A percentile compares a stretch with the other conserved stretches of the same genome.
Evolutionary conservation across 1,284 basidiomycete species (phyloP).

Genomic region (Rhodotorula sp.): DNA sequence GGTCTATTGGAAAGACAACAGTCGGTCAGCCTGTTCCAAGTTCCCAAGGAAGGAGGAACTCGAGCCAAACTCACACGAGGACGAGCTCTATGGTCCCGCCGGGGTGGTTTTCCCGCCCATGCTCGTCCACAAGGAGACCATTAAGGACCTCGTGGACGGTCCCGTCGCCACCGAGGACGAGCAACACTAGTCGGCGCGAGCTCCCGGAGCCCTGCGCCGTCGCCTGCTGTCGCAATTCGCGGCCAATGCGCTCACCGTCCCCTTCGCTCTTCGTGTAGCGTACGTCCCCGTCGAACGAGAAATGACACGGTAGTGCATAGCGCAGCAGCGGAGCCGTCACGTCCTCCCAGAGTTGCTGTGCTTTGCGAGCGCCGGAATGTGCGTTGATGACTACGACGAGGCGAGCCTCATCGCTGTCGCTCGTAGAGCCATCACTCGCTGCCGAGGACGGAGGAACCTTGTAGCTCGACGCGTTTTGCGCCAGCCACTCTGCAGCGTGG

Average conservation of each 20-base stretch:
- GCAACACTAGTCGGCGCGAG: constrained; percentile 8
- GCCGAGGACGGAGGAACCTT: not conserved
- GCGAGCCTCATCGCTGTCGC: not conserved
- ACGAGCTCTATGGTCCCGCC: constrained; percentile 21
- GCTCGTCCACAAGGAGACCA: constrained; percentile 49
- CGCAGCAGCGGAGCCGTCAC: not conserved
- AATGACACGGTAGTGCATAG: not conserved
- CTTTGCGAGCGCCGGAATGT: not conserved
- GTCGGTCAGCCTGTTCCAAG: not conserved
- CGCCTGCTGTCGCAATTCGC: constrained; percentile 50
- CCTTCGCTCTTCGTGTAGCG: constrained; percentile 57
- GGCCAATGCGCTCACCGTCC: constrained; percentile 62
- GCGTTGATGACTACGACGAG: constrained; percentile 5
- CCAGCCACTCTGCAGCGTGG: not conserved
- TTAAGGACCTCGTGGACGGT: constrained; percentile 82
- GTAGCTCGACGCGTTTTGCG: not conserved
- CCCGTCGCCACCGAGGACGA: constrained; percentile 67
- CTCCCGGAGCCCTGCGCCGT: not conserved
- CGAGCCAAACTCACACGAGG: constrained; percentile 10
- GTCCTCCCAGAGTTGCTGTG: not conserved
- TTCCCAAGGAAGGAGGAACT: not conserved
- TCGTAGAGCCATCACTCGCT: no score
- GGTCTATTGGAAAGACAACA: constrained; percentile 53
- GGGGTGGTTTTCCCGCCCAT: constrained; percentile 4
- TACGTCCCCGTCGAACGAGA: constrained; percentile 37